Evolutionary conservation across 495 filamentous ascomycete species (phyloP).

Genomic region (Chaetomium tenue): DNA sequence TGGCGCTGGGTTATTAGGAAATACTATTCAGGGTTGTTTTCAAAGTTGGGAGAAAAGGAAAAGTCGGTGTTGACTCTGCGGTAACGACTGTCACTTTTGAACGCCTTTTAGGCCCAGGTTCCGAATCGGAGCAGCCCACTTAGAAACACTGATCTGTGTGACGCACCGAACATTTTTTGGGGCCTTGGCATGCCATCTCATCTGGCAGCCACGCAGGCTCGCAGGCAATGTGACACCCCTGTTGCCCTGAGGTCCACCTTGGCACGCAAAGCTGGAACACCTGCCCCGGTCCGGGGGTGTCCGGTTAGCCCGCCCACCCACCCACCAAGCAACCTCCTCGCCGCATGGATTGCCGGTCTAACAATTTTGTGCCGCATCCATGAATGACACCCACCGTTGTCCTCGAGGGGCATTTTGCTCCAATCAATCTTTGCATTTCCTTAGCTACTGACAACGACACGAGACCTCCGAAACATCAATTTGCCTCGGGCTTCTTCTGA

Average conservation of each 20-base stretch:
- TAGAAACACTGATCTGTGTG: neutral
- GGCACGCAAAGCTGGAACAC: neutral
- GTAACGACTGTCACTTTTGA: neutral
- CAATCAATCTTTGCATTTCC: neutral
- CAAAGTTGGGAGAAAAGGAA: neutral
- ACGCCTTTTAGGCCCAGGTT: neutral
- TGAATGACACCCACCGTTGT: neutral
- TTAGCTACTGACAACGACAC: neutral
- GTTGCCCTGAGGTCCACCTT: neutral
- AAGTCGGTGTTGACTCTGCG: neutral
- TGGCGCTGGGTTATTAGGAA: neutral
- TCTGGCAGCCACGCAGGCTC: neutral
- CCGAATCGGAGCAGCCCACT: slow-evolving; percentile 13
- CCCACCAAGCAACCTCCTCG: slow-evolving; percentile 1
- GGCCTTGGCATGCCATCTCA: neutral
- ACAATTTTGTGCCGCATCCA: slow-evolving; percentile 14
- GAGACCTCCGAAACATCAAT: neutral
- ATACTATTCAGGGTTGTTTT: neutral
- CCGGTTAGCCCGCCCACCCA: no score
- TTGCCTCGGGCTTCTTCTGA: neutral
- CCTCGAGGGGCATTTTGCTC: slow-evolving; percentile 20
- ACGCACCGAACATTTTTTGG: slow-evolving; percentile 8
- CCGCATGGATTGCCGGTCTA: slow-evolving; percentile 13
- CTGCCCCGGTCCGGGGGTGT: neutral
- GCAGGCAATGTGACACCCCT: neutral